Conservation (phyloP, 2,329 filamentous ascomycete species). For the Hypocreales sp. region DNA sequence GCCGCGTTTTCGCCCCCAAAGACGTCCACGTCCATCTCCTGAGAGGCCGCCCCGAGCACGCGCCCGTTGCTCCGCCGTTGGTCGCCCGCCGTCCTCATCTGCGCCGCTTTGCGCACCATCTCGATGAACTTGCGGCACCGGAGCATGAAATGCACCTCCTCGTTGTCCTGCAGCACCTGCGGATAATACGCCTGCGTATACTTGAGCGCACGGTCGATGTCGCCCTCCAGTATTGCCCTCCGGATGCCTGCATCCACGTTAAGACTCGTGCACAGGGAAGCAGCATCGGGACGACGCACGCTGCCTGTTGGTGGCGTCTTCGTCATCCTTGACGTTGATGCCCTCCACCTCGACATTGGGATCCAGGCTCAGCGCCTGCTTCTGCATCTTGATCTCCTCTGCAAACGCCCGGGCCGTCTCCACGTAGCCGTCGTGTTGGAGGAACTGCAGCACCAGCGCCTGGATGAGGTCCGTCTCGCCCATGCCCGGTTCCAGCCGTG, state of each 20-base stretch:
- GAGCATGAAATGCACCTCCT: conserved; percentile 75
- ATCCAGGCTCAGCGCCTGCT: conserved; percentile 49
- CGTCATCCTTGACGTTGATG: conserved; percentile 60
- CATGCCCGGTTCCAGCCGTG: conserved; percentile 43
- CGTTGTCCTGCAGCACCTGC: conserved; percentile 61
- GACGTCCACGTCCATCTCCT: conserved; percentile 42
- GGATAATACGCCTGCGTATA: conserved; percentile 67
- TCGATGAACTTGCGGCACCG: conserved; percentile 89
- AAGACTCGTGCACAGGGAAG: conserved; percentile 5
- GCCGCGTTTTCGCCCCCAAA: conserved; percentile 24
- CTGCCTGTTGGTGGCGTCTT: conserved; percentile 76
- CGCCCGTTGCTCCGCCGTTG: conserved; percentile 27
- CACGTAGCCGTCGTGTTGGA: conserved; percentile 90
- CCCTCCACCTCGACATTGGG: conserved; percentile 34
- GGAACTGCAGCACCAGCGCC: conserved; percentile 66
- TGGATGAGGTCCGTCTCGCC: conserved; percentile 70
- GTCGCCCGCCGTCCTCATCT: conserved; percentile 37
- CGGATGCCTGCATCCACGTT: conserved; percentile 51
- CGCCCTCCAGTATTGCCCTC: conserved; percentile 72
- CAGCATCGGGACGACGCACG: conserved; percentile 33
- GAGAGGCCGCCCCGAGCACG: conserved; percentile 18
- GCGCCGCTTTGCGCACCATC: conserved; percentile 66
- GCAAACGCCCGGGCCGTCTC: conserved; percentile 85
- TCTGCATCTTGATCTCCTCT: conserved; percentile 62
- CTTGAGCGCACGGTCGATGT: conserved; percentile 82